Conservation (phyloP, 768 basidiomycete species). For the Leucogyrophana mollusca region DNA sequence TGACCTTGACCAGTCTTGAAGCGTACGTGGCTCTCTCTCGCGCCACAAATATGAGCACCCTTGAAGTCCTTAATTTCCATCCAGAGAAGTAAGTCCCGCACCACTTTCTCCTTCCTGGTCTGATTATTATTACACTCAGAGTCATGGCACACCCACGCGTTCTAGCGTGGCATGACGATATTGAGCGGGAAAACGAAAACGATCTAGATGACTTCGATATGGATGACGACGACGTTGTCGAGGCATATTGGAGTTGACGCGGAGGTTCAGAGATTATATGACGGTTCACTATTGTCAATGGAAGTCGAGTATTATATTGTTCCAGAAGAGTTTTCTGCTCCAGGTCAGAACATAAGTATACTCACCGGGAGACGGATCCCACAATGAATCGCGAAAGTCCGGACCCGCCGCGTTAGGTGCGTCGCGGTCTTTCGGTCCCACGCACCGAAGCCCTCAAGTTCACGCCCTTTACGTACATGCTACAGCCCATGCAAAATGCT, state of each 20-base stretch:
- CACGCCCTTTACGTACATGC: too few species aligned
- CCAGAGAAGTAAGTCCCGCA: constrained; percentile 46
- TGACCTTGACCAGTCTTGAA: constrained; percentile 17
- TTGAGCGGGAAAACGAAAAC: constrained; percentile 19
- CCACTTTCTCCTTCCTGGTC: neutral
- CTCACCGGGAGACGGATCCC: too few species aligned
- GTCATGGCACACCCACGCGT: constrained; percentile 66
- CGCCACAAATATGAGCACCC: constrained; percentile 61
- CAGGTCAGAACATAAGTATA: too few species aligned
- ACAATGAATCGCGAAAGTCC: too few species aligned
- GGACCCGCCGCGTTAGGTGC: too few species aligned
- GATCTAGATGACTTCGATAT: constrained; percentile 29
- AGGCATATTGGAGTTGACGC: constrained; percentile 26
- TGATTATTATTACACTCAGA: constrained; percentile 33
- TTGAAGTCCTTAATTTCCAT: constrained; percentile 67
- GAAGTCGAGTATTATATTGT: too few species aligned
- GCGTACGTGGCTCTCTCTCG: constrained; percentile 75
- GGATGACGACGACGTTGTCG: constrained; percentile 36
- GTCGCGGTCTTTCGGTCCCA: too few species aligned
- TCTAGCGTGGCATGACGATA: constrained; percentile 50
- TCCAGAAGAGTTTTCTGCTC: too few species aligned
- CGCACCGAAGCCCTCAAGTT: too few species aligned
- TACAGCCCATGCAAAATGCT: too few species aligned
- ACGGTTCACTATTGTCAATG: too few species aligned
- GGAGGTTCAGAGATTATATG: neutral